Base-by-base conservation (phyloP, 148 eudicot genomes). In the Persicaria tinctoria region DNA sequence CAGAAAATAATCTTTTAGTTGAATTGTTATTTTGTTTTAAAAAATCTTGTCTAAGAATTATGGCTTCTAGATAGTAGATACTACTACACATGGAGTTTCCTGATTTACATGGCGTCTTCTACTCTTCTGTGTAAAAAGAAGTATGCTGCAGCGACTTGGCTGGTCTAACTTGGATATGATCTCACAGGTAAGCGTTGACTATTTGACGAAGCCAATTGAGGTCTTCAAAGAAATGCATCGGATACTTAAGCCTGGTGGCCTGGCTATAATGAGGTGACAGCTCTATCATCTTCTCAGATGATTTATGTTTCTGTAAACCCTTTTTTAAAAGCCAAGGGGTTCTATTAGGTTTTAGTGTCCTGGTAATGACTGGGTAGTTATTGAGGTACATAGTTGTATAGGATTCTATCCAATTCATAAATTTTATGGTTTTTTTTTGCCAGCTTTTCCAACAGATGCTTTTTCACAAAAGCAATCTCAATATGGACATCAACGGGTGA, bases 391-490 rank as follows among this genome's bases (percentile, higher is more conserved):
- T 3, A 4, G 56, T n/a, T 53, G 17, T 53, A 53, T 53, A 14
- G 56, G 56, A 53, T 50, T 55, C 10, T 18, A 27, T 17, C 63
- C 18, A 12, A 4, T 38, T 14, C 47, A 64, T 64, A 17, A 17
- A 55, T 55, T 10, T 41, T 50, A 4, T 12, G 70, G 41, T 12
- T 14, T 38, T 17, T 14, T 14, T 38, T 17, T 14, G 72, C 44
- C 86, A 95, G 98, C 85, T 92, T 95, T 80, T 95, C 98, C 27
- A 95, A 95, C 77, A 93, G 98, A 51, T 95, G 98, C 84, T 95
- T 95, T 80, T 92, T 78, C 78, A 95, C 98, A 41, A 95, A 95
- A 84, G 98, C 98, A 59, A 95, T 95, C 78, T 95, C 98, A 41
- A 92, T 92, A 79, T 95, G 98, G 98, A 95, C 98, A 77, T 90